phyloP scores from a whole-genome alignment of 768 basidiomycete genomes.

The Psilocybe subaeruginosa region DNA sequence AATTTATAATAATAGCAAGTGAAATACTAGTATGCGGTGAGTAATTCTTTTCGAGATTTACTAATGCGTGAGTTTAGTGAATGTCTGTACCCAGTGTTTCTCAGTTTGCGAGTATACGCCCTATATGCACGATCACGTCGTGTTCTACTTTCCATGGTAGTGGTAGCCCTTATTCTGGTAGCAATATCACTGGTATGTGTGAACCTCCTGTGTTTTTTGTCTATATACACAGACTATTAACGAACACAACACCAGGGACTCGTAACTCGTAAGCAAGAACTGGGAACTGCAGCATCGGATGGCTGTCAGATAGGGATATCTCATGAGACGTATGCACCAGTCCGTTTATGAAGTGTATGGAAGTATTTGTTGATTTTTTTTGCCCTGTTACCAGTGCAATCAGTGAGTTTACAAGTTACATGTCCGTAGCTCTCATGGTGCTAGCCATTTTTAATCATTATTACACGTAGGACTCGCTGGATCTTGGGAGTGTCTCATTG shows the following conservation, averaged over 20 bases:
- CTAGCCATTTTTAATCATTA: background rate
- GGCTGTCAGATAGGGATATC: background rate
- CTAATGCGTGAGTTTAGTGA: background rate
- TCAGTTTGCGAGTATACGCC: background rate
- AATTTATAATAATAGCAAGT: background rate
- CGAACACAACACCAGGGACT: background rate
- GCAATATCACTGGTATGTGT: background rate
- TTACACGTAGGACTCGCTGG: background rate
- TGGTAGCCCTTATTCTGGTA: background rate
- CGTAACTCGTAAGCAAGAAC: background rate
- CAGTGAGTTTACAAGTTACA: background rate
- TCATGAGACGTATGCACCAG: background rate
- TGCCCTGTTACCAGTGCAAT: background rate
- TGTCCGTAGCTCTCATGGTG: no score
- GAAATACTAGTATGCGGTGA: background rate
- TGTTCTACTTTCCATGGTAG: background rate
- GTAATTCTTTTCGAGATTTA: background rate
- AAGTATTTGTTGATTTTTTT: background rate
- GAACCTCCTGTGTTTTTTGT: no score
- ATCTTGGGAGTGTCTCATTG: slow-evolving; percentile 2
- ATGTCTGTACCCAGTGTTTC: background rate
- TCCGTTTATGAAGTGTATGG: background rate
- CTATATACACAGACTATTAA: no score
- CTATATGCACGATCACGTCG: background rate
- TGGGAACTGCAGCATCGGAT: background rate